Evolutionary conservation across 2,329 filamentous ascomycete genomes (phyloP).

Genomic region (Fusarium nisikadoi): DNA sequence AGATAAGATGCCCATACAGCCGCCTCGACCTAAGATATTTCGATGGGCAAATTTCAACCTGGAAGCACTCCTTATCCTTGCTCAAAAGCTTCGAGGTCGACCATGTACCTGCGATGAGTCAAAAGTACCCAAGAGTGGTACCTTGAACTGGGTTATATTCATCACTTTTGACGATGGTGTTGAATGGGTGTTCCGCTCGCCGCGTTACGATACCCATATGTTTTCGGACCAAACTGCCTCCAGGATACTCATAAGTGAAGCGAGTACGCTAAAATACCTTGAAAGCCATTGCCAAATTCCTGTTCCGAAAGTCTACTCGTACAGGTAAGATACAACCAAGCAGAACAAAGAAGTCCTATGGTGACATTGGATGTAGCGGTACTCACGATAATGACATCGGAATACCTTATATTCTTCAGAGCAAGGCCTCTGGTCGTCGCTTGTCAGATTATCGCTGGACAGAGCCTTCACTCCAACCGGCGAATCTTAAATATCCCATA

Average conservation of each 20-base stretch:
- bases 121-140: constrained; percentile 22
- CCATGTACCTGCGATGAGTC: constrained; percentile 28
- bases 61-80: constrained; percentile 28
- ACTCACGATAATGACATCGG: constrained; percentile 32
- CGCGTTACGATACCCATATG: constrained; percentile 2
- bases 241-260: constrained; percentile 38
- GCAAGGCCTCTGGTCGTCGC: constrained; percentile 33
- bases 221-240: constrained; percentile 22
- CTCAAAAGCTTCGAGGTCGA: constrained; percentile 22
- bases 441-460: constrained; percentile 36
- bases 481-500: not conserved
- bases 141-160: constrained; percentile 38
- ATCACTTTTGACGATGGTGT: constrained; percentile 36
- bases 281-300: constrained; percentile 23
- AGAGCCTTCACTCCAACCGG: not conserved
- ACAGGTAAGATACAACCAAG: not conserved
- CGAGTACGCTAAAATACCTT: constrained; percentile 32
- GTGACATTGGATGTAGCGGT: not conserved
- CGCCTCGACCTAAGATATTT: not conserved
- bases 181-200: constrained; percentile 37
- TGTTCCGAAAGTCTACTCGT: constrained; percentile 34
- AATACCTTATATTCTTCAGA: constrained; percentile 41
- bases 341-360: rapidly evolving
- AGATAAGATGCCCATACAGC: rapidly evolving
- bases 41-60: constrained; percentile 26